phyloP scores from a whole-genome alignment of 805 yeast genomes.

The Cyberlindnera lachancei region DNA sequence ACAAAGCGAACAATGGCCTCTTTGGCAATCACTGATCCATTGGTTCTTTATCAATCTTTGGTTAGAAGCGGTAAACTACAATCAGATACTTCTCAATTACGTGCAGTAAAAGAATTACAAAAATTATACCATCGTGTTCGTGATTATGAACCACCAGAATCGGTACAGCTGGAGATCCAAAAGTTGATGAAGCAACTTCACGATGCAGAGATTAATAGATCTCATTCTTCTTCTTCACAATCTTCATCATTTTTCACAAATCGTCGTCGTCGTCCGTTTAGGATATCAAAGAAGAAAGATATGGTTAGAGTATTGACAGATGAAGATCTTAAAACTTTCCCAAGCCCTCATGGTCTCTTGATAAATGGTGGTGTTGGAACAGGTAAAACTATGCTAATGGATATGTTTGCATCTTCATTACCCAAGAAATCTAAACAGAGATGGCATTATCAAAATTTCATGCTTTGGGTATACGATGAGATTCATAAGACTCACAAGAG shows the following conservation, averaged over 20 bases:
- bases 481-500: conserved; percentile 41
- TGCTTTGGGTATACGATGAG: conserved; percentile 58
- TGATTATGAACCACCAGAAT: conserved; percentile 43
- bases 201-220: conserved; percentile 1
- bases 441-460: conserved; percentile 67
- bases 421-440: conserved; percentile 59
- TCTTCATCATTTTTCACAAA: no score
- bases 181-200: conserved; percentile 7
- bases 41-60: conserved; percentile 44
- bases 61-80: conserved; percentile 43
- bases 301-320: conserved; percentile 46
- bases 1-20: conserved; percentile 6
- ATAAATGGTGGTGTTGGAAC: conserved; percentile 66
- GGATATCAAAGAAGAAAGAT: conserved; percentile 21
- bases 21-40: conserved; percentile 52
- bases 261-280: conserved; percentile 4
- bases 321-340: conserved; percentile 38
- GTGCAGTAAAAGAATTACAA: conserved; percentile 57
- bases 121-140: conserved; percentile 48
- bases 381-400: conserved; percentile 70
- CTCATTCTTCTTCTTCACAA: no score
- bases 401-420: conserved; percentile 57
- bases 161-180: conserved; percentile 5
- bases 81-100: conserved; percentile 51
- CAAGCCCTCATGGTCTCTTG: conserved; percentile 58